Base-by-base conservation (phyloP, 768 basidiomycete genomes). In the Phlebiopsis flavidoalba region DNA sequence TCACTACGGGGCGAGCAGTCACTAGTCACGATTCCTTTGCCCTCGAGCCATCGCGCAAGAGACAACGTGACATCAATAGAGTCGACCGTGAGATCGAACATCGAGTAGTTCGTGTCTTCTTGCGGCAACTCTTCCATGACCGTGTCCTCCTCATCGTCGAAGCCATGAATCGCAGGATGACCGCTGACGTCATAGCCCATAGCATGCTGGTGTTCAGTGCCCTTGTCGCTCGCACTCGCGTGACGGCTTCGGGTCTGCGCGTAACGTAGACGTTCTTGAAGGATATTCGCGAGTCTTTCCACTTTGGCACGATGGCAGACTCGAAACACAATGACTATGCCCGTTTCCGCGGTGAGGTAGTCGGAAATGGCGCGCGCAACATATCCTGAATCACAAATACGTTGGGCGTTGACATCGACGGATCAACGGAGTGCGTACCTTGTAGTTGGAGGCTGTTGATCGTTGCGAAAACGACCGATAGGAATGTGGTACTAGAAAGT, bases 191-290 rank as follows among this genome's bases (percentile, higher is more conserved):
- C 91, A 66, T 92, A 91, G 2, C 87, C 87, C 11, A 83, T 76
- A 1, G 86, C 89, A 1, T 83, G 81, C 63, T 77, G 74, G 61
- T 88, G 83, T 33, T 74, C 82, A 15, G 73, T 66, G 19, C 54
- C 43, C 31, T 19, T 22, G 36, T 60, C 60, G 17, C 57, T 52
- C 54, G 58, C 15, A 61, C 56, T 19, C 43, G 60, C 12, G 60
- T 51, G 37, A 63, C 63, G 21, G 60, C 37, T 15, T 64, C 60
- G 2, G 92, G 89, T 5, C 93, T 82, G 10, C 93, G 87, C 22
- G 94, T 95, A 50, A 99, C 80, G 67, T 91, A 98, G 48, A 98
- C 95, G 66, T 98, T 97, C 71, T 93, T 93, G 82, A 99, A 96
- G 0, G 95, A 95, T 57, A 99, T 88, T 14, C 89, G 88, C 10